Evolutionary conservation across 805 yeast genomes (phyloP).

Genomic region (Kodamaea fukazawae): DNA sequence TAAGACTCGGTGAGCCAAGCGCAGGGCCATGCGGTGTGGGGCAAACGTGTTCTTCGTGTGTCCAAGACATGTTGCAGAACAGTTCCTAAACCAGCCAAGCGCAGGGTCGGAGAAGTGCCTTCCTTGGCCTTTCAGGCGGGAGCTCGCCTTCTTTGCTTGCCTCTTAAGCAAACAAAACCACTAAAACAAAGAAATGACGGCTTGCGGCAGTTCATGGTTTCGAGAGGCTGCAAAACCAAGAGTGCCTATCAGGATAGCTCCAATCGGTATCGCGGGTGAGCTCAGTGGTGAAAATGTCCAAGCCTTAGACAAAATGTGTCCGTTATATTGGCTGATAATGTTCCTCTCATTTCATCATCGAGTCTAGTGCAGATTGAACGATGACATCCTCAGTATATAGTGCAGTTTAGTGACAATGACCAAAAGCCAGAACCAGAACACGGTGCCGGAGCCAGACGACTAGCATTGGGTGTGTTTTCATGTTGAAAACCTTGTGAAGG

Average conservation of each 20-base stretch:
- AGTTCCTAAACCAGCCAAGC: slow-evolving; percentile 5
- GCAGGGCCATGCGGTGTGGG: slow-evolving; percentile 4
- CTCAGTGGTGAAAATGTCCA: not conserved
- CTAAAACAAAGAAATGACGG: slow-evolving; percentile 1
- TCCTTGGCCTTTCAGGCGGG: not conserved
- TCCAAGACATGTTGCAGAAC: not conserved
- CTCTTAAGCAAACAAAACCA: slow-evolving; percentile 8
- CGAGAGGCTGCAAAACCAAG: too few relatives aligned
- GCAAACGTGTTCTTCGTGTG: not conserved
- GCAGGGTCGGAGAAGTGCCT: not conserved
- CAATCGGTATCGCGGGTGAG: too few relatives aligned
- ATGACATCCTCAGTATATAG: not conserved
- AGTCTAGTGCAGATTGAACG: not conserved
- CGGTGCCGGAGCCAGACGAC: slow-evolving; percentile 1
- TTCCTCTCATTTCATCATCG: slow-evolving; percentile 1
- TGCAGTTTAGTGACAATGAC: not conserved
- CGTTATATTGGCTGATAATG: too few relatives aligned
- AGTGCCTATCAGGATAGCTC: too few relatives aligned
- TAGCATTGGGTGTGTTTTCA: not conserved
- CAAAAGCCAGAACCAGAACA: not conserved
- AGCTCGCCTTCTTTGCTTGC: not conserved
- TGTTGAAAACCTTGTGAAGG: not conserved
- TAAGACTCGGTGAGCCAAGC: not conserved
- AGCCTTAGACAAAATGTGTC: not conserved
- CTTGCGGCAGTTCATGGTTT: not conserved